Evolutionary conservation across 2,329 filamentous ascomycete species (phyloP).

Genomic region (Aphanocladium album): DNA sequence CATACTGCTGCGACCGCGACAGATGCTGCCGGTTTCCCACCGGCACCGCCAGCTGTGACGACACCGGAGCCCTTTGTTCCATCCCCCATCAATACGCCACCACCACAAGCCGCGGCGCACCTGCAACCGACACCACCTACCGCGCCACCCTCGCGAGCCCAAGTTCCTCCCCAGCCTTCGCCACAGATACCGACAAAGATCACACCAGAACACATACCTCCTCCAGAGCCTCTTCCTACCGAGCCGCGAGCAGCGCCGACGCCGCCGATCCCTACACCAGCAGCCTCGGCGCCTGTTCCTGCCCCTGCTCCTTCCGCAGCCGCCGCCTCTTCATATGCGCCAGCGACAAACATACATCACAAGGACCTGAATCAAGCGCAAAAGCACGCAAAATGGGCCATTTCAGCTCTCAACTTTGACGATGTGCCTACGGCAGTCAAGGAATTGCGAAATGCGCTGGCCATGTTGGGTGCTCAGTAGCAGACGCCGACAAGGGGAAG

Average conservation of each 20-base stretch:
- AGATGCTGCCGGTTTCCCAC: conserved; percentile 23
- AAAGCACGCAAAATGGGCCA: conserved; percentile 96
- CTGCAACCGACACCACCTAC: background rate
- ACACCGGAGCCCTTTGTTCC: conserved; percentile 14
- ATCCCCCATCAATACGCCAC: conserved; percentile 3
- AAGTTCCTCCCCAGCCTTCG: conserved; percentile 25
- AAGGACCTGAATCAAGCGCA: conserved; percentile 74
- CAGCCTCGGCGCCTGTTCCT: conserved; percentile 4
- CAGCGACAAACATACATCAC: conserved; percentile 20
- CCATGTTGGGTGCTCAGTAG: conserved; percentile 56
- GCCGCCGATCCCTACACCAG: conserved; percentile 18
- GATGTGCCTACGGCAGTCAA: conserved; percentile 86
- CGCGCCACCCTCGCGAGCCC: conserved; percentile 15
- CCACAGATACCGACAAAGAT: conserved; percentile 24
- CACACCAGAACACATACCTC: conserved; percentile 21
- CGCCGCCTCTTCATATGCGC: conserved; percentile 12
- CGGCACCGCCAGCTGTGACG: conserved; percentile 21
- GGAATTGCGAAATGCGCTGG: conserved; percentile 73
- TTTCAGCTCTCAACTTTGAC: conserved; percentile 94
- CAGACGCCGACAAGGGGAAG: background rate
- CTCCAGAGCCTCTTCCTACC: conserved; percentile 17
- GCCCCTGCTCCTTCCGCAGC: conserved; percentile 13
- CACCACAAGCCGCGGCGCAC: background rate
- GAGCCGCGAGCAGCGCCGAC: conserved; percentile 17
- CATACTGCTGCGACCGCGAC: conserved; percentile 11